Evolutionary conservation across 768 basidiomycete species (phyloP).

Genomic region (Gymnopilus junonius): DNA sequence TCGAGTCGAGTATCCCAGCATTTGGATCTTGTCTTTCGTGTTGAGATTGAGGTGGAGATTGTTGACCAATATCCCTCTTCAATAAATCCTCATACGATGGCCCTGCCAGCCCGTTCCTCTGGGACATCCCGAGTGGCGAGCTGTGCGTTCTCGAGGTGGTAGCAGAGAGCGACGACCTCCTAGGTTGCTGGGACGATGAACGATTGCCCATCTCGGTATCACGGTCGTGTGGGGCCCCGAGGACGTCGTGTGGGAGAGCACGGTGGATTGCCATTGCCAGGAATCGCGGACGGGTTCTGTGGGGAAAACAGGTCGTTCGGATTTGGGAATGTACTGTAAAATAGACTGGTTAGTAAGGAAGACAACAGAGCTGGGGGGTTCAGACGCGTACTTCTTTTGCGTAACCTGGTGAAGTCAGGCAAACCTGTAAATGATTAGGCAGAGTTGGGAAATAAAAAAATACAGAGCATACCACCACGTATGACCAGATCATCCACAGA

Average conservation of each 20-base stretch:
- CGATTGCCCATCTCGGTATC: constrained; percentile 15
- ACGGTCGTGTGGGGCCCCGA: neutral
- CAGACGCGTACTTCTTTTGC: constrained; percentile 69
- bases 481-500: constrained; percentile 80
- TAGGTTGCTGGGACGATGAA: constrained; percentile 12
- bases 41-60: neutral
- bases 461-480: constrained; percentile 64
- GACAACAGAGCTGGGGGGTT: neutral
- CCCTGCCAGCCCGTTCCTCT: constrained; percentile 40
- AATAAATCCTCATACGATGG: constrained; percentile 46
- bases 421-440: constrained; percentile 45
- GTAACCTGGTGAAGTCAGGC: constrained; percentile 69
- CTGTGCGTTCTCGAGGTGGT: constrained; percentile 12
- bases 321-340: constrained; percentile 22
- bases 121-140: constrained; percentile 7
- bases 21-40: constrained; percentile 9
- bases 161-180: constrained; percentile 10
- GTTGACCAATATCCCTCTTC: constrained; percentile 15
- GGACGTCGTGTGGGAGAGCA: constrained; percentile 5
- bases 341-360: neutral
- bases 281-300: constrained; percentile 16
- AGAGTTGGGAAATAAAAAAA: neutral
- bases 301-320: constrained; percentile 24
- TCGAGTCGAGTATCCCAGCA: constrained; percentile 9
- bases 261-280: constrained; percentile 19